phyloP scores from a whole-genome alignment of 2,329 filamentous ascomycete genomes.

The Talaromyces atroroseus region DNA sequence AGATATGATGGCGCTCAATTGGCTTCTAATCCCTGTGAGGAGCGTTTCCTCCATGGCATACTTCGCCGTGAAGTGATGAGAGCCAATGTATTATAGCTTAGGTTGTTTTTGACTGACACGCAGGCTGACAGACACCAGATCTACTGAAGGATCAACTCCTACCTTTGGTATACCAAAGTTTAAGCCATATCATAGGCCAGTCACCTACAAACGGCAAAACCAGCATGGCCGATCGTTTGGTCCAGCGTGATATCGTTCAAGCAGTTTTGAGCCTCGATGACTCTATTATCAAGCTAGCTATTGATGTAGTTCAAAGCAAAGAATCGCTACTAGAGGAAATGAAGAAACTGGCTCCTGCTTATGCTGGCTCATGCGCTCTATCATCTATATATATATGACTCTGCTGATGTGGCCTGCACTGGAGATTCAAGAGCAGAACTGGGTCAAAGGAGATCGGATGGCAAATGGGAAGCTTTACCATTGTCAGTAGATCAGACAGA shows the following conservation, averaged over 20 bases:
- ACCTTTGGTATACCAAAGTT: constrained; percentile 17
- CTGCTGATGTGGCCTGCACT: constrained; percentile 55
- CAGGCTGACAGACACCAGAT: background rate
- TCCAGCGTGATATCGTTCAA: constrained; percentile 21
- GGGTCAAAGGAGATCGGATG: constrained; percentile 34
- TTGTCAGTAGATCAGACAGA: constrained; percentile 64
- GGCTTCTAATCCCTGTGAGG: background rate
- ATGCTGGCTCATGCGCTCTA: constrained; percentile 58
- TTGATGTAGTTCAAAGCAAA: constrained; percentile 16
- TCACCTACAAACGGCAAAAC: background rate
- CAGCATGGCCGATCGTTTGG: background rate
- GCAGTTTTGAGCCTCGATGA: constrained; percentile 23
- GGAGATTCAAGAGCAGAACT: constrained; percentile 65
- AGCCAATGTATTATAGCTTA: background rate
- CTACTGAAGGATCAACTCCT: background rate
- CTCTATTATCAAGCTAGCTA: constrained; percentile 22
- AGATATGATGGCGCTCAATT: background rate
- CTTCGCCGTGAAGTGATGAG: background rate
- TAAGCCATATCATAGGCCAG: constrained; percentile 13
- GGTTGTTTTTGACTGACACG: background rate
- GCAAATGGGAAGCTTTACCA: constrained; percentile 48
- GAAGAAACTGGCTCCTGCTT: constrained; percentile 23
- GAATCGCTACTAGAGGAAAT: constrained; percentile 20
- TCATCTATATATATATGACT: constrained; percentile 60
- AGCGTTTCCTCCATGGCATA: background rate